Evolutionary conservation across 352 stramenopile genomes (phyloP), one percentile per base, ranked within the genome.

Genomic region (Thalassiosira mediterranea): DNA sequence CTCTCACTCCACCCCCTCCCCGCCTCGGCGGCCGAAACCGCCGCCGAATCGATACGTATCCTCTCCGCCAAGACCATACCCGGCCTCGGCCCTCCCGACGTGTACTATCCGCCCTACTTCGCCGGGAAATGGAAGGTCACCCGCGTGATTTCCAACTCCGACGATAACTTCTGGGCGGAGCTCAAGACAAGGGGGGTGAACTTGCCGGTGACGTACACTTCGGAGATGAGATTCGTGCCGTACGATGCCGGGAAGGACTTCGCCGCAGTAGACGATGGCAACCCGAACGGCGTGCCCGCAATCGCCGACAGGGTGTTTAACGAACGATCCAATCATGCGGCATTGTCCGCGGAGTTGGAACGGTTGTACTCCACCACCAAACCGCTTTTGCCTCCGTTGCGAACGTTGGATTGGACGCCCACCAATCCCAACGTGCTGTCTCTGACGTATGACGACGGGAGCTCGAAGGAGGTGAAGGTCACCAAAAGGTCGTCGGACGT

Each of bases 231-330:
- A 71, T 91, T 89, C 62, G 68, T 91, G 25, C 58, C 59, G 52
- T 70, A 69, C 17, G 38, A 76, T 72, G 64, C 62, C 38, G 64
- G 57, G 1, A 71, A 71, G 25, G 46, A 65, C 29, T 63, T 53
- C 13, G 46, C 31, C 49, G 51, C 62, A 19, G 31, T 49, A 15
- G 31, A 32, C 8, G 51, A 60, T 48, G 25, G n/a, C 17, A 81
- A 76, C 17, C 54, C 74, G 23, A 72, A 86, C 46, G 46, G 72
- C 60, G 42, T 63, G 54, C 61, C 67, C 0, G 81, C 81, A 19
- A 77, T 91, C 29, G 82, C 85, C 5, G 85, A 91, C 66, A 38
- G 85, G 46, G 65, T 69, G 21, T 86, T 81, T 48, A 91, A 91
- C 67, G 76, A 88, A 76, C 59, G 52, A 31, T 78, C 76, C 4